Evolutionary conservation across 148 eudicot species (phyloP), one percentile per base, ranked within the genome.

Genomic region (Rhododendron williamsianum): DNA sequence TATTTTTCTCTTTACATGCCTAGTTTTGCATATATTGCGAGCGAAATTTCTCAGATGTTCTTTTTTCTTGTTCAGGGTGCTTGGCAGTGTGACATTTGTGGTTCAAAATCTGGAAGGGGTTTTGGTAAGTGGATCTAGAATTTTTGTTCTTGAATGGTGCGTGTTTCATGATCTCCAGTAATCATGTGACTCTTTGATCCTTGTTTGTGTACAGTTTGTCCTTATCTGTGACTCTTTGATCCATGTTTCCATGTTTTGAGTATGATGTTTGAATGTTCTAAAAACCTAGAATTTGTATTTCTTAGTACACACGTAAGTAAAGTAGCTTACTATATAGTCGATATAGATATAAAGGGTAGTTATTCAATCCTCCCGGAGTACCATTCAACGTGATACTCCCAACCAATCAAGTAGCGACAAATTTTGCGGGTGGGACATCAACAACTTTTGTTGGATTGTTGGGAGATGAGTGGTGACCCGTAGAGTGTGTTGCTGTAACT

Each of bases 41-140:
- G 45, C 33, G 25, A 84, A 67, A 49, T 84, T 41, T 72, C 63
- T 79, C 87, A 15, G 52, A 25, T 49, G n/a, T 77, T 85, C 63
- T 81, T 60, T 58, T 41, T 76, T 33, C 85, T 58, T 78, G 45
- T 63, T 58, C 88, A 96, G 99, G 98, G 94, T 91, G 96, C 96
- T 87, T 96, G 99, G 99, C 98, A 96, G 83, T 96, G 98, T 91
- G 98, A 96, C 82, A 90, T 96, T 86, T 96, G 99, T 90, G 94
- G 95, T 83, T 94, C 99, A 84, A 94, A 94, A 88, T 94, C 99
- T 73, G 98, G 99, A 88, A 91, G 95, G 82, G 99, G 99, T 63
- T 96, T 95, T 80, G 99, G 99, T 96, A 89, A 87, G 98, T 76
- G 81, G 30, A 87, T 56, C 80, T 10, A 18, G 46, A 76, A 58